Evolutionary conservation across 2,329 filamentous ascomycete species (phyloP).

Genomic region (Colletotrichum tofieldiae): DNA sequence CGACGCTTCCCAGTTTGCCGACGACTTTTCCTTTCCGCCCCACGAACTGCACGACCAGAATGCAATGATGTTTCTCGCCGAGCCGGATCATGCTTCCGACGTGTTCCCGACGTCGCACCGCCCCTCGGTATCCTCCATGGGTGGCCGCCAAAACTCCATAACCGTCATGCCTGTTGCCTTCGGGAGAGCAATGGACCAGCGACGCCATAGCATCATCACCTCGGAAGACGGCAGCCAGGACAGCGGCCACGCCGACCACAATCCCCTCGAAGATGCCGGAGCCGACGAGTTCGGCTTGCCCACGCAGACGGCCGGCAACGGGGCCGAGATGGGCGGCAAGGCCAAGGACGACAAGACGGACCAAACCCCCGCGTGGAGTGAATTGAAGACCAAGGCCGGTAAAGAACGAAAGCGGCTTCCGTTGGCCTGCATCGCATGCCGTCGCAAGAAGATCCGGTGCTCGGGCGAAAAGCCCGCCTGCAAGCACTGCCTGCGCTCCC

Average conservation of each 20-base stretch:
- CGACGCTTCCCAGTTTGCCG: slow-evolving; percentile 63
- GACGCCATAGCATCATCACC: slow-evolving; percentile 53
- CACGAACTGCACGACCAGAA: slow-evolving; percentile 59
- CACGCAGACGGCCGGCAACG: slow-evolving; percentile 63
- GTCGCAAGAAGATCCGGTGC: slow-evolving; percentile 97
- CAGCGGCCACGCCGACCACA: slow-evolving; percentile 60
- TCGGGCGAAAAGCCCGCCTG: slow-evolving; percentile 98
- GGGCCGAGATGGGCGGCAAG: slow-evolving; percentile 68
- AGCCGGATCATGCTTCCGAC: slow-evolving; percentile 53
- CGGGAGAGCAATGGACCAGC: slow-evolving; percentile 45
- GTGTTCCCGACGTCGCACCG: slow-evolving; percentile 51
- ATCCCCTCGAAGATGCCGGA: slow-evolving; percentile 67
- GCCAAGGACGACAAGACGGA: slow-evolving; percentile 72
- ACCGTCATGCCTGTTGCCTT: slow-evolving; percentile 52
- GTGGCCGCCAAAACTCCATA: slow-evolving; percentile 55
- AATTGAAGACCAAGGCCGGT: slow-evolving; percentile 91
- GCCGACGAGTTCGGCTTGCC: slow-evolving; percentile 73
- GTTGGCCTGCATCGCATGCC: slow-evolving; percentile 94
- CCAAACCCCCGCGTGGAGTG: slow-evolving; percentile 80
- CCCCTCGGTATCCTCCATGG: slow-evolving; percentile 55
- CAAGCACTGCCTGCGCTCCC: slow-evolving; percentile 93
- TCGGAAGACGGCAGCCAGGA: slow-evolving; percentile 64
- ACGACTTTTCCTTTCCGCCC: slow-evolving; percentile 69
- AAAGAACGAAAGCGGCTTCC: slow-evolving; percentile 96
- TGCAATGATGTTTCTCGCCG: slow-evolving; percentile 56